Base-by-base conservation (phyloP, 2,329 filamentous ascomycete species). In the Drechmeria coniospora region DNA sequence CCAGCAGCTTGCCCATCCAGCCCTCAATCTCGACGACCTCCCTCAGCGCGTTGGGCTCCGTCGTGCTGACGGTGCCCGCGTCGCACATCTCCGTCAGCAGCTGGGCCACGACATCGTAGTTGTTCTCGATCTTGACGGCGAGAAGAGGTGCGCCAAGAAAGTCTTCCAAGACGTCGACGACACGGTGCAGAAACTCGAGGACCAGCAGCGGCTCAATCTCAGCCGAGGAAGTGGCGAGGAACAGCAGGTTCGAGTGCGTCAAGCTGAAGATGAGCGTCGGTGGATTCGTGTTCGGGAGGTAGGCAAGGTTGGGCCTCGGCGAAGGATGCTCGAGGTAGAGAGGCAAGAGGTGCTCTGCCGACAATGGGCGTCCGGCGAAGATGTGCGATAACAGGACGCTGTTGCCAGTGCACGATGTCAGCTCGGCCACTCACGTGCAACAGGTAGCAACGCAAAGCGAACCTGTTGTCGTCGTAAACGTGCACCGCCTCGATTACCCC, bases 381-480 rank as follows among this genome's bases (percentile, higher is more conserved):
- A 74, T 75, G 54, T 95, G 87, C 40, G 87, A 81, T 46, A 98
- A 72, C 43, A 95, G 72, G 39, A 79, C 73, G 45, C 71, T 78
- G 56, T 86, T 93, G 40, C 22, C 27, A 15, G n/a, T n/a, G 21
- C 36, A 43, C 31, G 53, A 49, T 42, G 25, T 9, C 14, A 27
- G 21, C 26, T 18, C 20, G 23, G 15, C n/a, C n/a, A 11, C 29
- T 32, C 34, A 15, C 19, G 14, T 12, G 8, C 4, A 10, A 17
- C 20, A 20, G 11, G 12, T 25, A 31, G 8, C 10, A 12, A 6
- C 6, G 21, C 16, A 22, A 27, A 12, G 28, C 68, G 47, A 61
- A 92, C 86, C 86, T 83, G 58, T 86, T 74, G 63, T 94, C 86
- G 69, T 95, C 86, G 56, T 80, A 94, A 51, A 98, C 84, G 63